A percentile compares a stretch with the other conserved stretches of the same genome.
phyloP scores from a whole-genome alignment of 2,329 filamentous ascomycete genomes.

The Pseudogymnoascus sp. region DNA sequence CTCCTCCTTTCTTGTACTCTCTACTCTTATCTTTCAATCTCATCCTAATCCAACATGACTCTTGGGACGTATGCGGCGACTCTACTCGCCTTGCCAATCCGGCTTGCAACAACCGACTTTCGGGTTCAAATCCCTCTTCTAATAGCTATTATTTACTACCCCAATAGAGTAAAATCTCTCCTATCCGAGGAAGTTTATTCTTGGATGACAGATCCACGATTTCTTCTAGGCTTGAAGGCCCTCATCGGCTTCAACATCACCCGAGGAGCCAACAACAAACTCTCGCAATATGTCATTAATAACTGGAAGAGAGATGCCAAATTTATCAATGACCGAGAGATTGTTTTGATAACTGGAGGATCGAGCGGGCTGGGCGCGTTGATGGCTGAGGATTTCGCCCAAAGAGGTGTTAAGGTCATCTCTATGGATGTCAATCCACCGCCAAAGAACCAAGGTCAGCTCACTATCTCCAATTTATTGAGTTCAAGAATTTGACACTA shows the following conservation, averaged over 20 bases:
- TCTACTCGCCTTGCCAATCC: background rate
- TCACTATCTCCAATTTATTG: background rate
- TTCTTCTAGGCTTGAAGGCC: background rate
- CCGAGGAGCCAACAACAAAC: slow-evolving; percentile 39
- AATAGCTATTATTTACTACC: background rate
- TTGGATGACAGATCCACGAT: background rate
- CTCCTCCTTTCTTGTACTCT: background rate
- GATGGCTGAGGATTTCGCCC: slow-evolving; percentile 56
- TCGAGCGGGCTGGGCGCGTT: slow-evolving; percentile 62
- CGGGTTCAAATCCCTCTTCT: slow-evolving; percentile 16
- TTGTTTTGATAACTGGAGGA: slow-evolving; percentile 67
- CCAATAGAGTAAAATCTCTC: background rate
- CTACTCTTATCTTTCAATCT: background rate
- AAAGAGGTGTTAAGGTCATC: slow-evolving; percentile 57
- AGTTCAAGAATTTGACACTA: background rate
- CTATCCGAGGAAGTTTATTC: background rate
- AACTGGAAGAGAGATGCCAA: slow-evolving; percentile 42
- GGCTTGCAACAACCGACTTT: background rate
- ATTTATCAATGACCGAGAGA: slow-evolving; percentile 58
- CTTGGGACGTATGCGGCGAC: background rate
- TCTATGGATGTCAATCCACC: slow-evolving; percentile 60
- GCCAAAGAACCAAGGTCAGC: slow-evolving; percentile 20
- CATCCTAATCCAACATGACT: background rate
- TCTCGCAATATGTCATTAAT: slow-evolving; percentile 43
- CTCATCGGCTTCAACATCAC: background rate